These are phyloP conservation scores for Talaromyces sp. DNA, from an alignment of 2,329 filamentous ascomycete species.

Conservation along the genomic window DNA sequence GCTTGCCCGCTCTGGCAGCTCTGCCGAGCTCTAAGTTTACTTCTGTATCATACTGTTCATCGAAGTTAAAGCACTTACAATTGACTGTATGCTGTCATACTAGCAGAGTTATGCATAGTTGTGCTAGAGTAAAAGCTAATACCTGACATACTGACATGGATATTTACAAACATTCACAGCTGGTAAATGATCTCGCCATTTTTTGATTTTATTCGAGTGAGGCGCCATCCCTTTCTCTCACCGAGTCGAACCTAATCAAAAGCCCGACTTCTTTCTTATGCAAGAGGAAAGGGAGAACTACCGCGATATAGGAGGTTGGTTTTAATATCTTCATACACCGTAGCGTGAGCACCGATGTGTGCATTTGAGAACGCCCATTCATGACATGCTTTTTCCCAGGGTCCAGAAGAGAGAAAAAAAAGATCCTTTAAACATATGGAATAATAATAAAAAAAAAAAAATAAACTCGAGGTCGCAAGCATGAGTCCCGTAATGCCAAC, in stretches of 20 bases:
- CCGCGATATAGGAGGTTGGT: neutral
- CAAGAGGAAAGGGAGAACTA: neutral
- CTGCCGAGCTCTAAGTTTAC: neutral
- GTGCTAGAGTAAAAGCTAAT: no score
- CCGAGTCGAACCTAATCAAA: neutral
- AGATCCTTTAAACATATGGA: neutral
- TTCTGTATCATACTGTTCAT: neutral
- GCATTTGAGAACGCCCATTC: constrained; percentile 2
- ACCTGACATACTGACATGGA: no score
- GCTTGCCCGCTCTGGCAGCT: neutral
- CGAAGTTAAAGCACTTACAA: neutral
- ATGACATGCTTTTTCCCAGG: constrained; percentile 2
- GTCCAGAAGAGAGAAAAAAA: neutral
- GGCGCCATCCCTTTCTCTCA: neutral
- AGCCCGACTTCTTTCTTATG: neutral
- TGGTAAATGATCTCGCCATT: neutral
- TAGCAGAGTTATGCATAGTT: no score
- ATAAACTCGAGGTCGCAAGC: constrained; percentile 1
- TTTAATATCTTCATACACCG: constrained; percentile 1
- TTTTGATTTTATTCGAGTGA: neutral
- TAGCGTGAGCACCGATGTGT: neutral
- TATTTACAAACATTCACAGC: neutral
- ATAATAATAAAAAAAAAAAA: constrained; percentile 1
- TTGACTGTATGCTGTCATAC: neutral
- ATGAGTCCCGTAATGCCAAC: constrained; percentile 10